These are phyloP conservation scores for Pythium brachiatum DNA, from an alignment of 352 stramenopile species.

Conservation along the genomic window DNA sequence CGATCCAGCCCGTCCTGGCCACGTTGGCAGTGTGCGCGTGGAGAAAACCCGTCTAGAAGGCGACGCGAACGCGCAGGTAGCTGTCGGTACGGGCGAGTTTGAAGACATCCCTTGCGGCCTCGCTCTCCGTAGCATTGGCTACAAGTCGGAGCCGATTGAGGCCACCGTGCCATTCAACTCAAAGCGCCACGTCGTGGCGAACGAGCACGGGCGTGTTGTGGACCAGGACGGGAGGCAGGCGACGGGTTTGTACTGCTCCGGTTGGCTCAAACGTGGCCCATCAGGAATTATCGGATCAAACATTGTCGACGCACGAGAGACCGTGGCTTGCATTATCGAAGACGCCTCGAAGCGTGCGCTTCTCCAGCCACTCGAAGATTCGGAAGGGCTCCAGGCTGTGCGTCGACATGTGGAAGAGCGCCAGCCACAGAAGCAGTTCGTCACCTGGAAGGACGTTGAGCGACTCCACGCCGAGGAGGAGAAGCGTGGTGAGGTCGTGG, in stretches of 20 bases:
- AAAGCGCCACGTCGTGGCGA: slow-evolving; percentile 53
- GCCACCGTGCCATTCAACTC: slow-evolving; percentile 79
- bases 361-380: slow-evolving; percentile 29
- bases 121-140: slow-evolving; percentile 86
- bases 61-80: slow-evolving; percentile 71
- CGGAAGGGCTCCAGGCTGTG: slow-evolving; percentile 37
- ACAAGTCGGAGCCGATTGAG: slow-evolving; percentile 88
- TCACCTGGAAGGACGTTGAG: slow-evolving; percentile 67
- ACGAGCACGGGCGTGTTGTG: slow-evolving; percentile 57
- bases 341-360: slow-evolving; percentile 70
- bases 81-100: slow-evolving; percentile 84
- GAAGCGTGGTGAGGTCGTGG: slow-evolving; percentile 43
- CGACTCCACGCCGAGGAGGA: slow-evolving; percentile 61
- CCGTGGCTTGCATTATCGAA: slow-evolving; percentile 90
- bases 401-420: slow-evolving; percentile 43
- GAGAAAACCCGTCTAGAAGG: slow-evolving; percentile 90
- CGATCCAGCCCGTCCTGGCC: slow-evolving; percentile 38
- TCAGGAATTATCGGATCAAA: slow-evolving; percentile 98
- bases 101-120: slow-evolving; percentile 81
- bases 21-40: slow-evolving; percentile 71
- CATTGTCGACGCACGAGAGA: slow-evolving; percentile 96
- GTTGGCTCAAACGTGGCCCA: slow-evolving; percentile 97
- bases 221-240: slow-evolving; percentile 36
- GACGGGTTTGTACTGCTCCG: slow-evolving; percentile 92
- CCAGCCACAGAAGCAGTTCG: slow-evolving; percentile 60